phyloP scores from a whole-genome alignment of 768 basidiomycete species.

The Mycena leptocephala region DNA sequence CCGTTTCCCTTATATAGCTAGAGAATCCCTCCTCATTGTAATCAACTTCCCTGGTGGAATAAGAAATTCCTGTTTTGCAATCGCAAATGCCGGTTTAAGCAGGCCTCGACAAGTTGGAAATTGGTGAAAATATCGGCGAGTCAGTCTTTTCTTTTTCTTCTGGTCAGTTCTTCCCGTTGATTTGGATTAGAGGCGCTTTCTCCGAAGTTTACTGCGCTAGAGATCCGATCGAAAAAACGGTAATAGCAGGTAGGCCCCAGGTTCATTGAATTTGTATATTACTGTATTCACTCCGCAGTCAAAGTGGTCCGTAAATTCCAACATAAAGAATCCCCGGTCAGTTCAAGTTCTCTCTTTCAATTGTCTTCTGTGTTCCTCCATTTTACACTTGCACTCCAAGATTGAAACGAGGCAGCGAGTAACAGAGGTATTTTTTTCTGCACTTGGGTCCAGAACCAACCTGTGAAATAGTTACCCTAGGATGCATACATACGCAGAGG shows the following conservation, averaged over 20 bases:
- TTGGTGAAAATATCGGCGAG: constrained; percentile 95
- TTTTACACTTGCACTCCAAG: constrained; percentile 72
- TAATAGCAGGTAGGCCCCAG: constrained; percentile 81
- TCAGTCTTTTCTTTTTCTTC: constrained; percentile 60
- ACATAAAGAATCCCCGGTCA: constrained; percentile 91
- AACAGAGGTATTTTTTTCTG: constrained; percentile 80
- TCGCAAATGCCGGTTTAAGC: constrained; percentile 91
- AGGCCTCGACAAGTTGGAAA: constrained; percentile 85
- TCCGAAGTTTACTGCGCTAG: constrained; percentile 98
- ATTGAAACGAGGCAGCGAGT: constrained; percentile 98
- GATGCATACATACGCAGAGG: constrained; percentile 98
- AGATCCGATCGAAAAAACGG: constrained; percentile 81
- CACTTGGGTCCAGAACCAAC: too few species aligned
- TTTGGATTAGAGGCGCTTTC: constrained; percentile 97
- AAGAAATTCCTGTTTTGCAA: too few species aligned
- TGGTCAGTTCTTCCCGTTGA: constrained; percentile 39
- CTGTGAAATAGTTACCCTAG: too few species aligned
- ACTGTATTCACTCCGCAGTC: constrained; percentile 66
- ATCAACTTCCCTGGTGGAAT: too few species aligned
- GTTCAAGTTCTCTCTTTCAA: constrained; percentile 57
- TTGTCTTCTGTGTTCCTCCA: constrained; percentile 41
- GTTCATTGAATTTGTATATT: constrained; percentile 25
- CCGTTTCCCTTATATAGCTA: too few species aligned
- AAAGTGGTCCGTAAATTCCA: constrained; percentile 97
- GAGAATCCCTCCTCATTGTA: too few species aligned